Evolutionary conservation across 2,329 filamentous ascomycete genomes (phyloP).

Genomic region (Trichoderma gracile): DNA sequence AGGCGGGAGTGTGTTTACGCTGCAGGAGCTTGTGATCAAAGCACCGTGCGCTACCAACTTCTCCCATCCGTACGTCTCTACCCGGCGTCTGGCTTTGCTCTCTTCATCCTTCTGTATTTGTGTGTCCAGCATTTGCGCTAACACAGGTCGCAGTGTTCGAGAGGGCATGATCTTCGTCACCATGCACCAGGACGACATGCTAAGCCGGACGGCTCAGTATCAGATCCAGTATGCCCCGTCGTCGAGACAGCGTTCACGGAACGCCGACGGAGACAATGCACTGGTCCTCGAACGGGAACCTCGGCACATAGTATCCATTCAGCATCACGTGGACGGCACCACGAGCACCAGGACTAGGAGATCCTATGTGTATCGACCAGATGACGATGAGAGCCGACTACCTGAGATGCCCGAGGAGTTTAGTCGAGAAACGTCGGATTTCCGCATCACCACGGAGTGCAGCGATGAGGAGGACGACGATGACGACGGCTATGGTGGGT

Average conservation of each 20-base stretch:
- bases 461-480: slow-evolving; percentile 61
- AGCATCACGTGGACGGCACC: slow-evolving; percentile 54
- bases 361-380: slow-evolving; percentile 44
- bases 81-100: not conserved
- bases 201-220: slow-evolving; percentile 72
- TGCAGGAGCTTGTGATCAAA: slow-evolving; percentile 86
- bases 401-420: slow-evolving; percentile 62
- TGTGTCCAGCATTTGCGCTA: slow-evolving; percentile 33
- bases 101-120: not conserved
- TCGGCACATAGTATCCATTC: slow-evolving; percentile 51
- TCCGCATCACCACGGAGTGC: slow-evolving; percentile 59
- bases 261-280: slow-evolving; percentile 29
- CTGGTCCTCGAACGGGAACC: slow-evolving; percentile 28
- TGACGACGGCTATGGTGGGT: slow-evolving; percentile 31
- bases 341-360: slow-evolving; percentile 50
- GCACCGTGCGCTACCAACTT: slow-evolving; percentile 74
- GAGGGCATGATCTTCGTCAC: slow-evolving; percentile 91
- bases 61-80: slow-evolving; percentile 73
- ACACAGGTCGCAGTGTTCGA: slow-evolving; percentile 62
- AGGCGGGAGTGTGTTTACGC: slow-evolving; percentile 74
- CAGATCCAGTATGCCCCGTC: slow-evolving; percentile 63
- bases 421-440: slow-evolving; percentile 48
- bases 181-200: slow-evolving; percentile 77
- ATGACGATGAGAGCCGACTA: slow-evolving; percentile 47
- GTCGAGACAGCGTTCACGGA: slow-evolving; percentile 27